phyloP scores from a whole-genome alignment of 2,329 filamentous ascomycete species.

The Apiospora sp. region DNA sequence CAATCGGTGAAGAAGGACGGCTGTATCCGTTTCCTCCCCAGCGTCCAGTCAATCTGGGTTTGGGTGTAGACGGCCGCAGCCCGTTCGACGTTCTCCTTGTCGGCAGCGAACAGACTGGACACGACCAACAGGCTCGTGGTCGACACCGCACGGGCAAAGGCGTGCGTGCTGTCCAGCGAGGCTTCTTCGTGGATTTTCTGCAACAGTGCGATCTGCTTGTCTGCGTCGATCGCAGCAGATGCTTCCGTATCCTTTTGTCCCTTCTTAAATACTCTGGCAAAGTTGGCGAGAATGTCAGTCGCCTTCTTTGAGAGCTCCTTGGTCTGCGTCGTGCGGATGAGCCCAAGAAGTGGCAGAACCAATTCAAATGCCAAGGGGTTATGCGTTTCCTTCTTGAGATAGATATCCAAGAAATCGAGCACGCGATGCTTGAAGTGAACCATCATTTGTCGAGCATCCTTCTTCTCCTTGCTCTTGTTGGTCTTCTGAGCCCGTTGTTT shows the following conservation, averaged over 20 bases:
- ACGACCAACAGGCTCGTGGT: constrained; percentile 73
- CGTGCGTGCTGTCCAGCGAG: constrained; percentile 67
- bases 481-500: constrained; percentile 73
- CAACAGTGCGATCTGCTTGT: constrained; percentile 65
- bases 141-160: constrained; percentile 79
- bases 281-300: constrained; percentile 74
- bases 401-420: constrained; percentile 86
- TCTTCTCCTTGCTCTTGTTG: constrained; percentile 83
- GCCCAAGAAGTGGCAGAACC: constrained; percentile 77
- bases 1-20: constrained; percentile 74
- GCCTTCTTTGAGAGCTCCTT: constrained; percentile 80
- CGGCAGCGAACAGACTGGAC: constrained; percentile 64
- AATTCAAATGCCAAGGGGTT: constrained; percentile 73
- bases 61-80: constrained; percentile 71
- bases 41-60: constrained; percentile 67
- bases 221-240: constrained; percentile 51
- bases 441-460: constrained; percentile 87
- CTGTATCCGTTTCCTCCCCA: constrained; percentile 67
- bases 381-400: constrained; percentile 78
- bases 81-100: constrained; percentile 59
- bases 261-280: constrained; percentile 73
- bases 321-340: constrained; percentile 78
- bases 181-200: constrained; percentile 74
- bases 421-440: constrained; percentile 95
- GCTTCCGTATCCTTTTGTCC: constrained; percentile 52